Percentiles rank a stretch among this genome's conserved stretches.
Conservation (phyloP, 2,329 filamentous ascomycete species). For the Anthostomella pinea region DNA sequence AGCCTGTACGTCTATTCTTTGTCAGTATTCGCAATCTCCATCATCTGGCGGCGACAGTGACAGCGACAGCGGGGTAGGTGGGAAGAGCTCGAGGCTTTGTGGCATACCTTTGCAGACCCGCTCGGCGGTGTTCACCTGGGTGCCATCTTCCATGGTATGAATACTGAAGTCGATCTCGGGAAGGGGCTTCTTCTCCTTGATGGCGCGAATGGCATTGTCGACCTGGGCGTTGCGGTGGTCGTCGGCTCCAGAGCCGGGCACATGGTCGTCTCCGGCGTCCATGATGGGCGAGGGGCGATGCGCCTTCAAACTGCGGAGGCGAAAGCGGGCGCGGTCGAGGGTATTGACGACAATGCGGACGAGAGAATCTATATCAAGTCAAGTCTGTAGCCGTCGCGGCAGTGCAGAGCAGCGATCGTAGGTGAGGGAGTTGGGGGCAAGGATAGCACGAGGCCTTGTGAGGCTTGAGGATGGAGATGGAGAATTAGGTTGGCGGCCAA, state of each 20-base stretch:
- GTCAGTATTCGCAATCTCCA: constrained; percentile 16
- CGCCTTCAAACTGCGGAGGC: constrained; percentile 15
- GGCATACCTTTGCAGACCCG: constrained; percentile 93
- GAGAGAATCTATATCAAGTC: not conserved
- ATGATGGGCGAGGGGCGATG: constrained; percentile 37
- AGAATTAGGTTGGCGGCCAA: too few species aligned
- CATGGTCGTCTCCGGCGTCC: constrained; percentile 45
- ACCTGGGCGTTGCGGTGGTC: constrained; percentile 60
- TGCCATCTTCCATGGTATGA: constrained; percentile 97
- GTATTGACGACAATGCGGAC: constrained; percentile 1
- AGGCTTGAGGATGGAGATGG: constrained; percentile 8
- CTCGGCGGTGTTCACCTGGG: constrained; percentile 91
- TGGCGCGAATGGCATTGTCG: constrained; percentile 88
- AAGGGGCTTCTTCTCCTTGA: constrained; percentile 90
- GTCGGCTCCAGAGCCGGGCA: constrained; percentile 36
- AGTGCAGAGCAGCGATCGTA: too few species aligned
- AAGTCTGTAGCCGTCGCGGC: not conserved
- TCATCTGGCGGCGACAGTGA: too few species aligned
- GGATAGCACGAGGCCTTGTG: constrained; percentile 14
- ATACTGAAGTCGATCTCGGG: constrained; percentile 99
- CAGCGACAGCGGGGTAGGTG: constrained; percentile 21
- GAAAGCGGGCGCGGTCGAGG: not conserved
- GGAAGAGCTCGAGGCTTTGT: constrained; percentile 1
- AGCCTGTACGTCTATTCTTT: constrained; percentile 82
- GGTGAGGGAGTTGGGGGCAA: constrained; percentile 3